Conservation (phyloP, 2,329 filamentous ascomycete species). For the Cercospora canescens region DNA sequence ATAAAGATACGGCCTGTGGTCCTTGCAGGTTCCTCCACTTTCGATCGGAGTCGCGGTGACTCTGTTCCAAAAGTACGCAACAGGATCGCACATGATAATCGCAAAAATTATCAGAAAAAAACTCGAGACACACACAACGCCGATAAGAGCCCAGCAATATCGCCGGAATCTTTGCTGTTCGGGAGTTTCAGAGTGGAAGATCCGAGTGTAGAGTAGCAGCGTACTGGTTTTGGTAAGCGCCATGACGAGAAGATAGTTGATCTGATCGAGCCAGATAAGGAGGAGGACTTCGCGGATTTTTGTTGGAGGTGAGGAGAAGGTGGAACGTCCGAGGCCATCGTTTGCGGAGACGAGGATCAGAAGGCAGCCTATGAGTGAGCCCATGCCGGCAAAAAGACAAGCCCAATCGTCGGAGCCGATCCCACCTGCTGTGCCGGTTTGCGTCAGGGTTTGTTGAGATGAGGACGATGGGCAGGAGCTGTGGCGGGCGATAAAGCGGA, state of each 20-base stretch:
- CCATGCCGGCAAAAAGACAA: background rate
- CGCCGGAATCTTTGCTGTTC: background rate
- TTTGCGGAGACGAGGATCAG: constrained; percentile 6
- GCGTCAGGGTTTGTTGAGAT: background rate
- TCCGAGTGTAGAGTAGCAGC: constrained; percentile 1
- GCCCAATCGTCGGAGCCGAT: constrained; percentile 7
- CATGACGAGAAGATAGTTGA: constrained; percentile 9
- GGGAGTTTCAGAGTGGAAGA: background rate
- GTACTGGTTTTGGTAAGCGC: constrained; percentile 6
- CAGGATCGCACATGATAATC: constrained; percentile 6
- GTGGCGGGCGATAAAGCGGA: constrained; percentile 6
- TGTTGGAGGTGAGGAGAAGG: background rate
- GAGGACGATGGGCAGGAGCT: background rate
- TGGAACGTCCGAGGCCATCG: background rate
- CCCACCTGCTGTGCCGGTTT: background rate
- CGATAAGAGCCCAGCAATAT: background rate
- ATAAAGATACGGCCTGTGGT: constrained; percentile 6
- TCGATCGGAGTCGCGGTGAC: background rate
- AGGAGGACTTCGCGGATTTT: background rate
- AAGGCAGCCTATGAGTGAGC: constrained; percentile 5
- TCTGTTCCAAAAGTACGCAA: constrained; percentile 1
- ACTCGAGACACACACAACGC: background rate
- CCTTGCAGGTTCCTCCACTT: background rate
- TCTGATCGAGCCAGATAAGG: constrained; percentile 10
- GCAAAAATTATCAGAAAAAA: constrained; percentile 2